These are phyloP conservation scores for Pisolithus sp. DNA, from an alignment of 768 basidiomycete genomes.

Conservation along the genomic window DNA sequence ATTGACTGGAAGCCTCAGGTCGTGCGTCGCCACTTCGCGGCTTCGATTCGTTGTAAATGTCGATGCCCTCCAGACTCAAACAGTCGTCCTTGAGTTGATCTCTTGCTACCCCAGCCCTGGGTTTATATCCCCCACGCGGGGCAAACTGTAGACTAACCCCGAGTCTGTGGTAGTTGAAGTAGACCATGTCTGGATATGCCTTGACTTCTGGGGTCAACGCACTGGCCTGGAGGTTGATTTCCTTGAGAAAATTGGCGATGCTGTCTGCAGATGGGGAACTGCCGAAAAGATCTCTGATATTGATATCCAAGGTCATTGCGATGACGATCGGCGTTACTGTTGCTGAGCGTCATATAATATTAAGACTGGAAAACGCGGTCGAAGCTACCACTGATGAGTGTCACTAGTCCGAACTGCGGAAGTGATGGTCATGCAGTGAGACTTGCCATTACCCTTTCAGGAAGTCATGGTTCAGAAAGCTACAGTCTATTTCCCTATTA, in stretches of 20 bases:
- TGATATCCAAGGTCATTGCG: constrained; percentile 8
- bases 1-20: constrained; percentile 28
- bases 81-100: constrained; percentile 45
- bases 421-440: too few species aligned
- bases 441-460: too few species aligned
- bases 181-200: constrained; percentile 75
- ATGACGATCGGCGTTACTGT: too few species aligned
- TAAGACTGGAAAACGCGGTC: not conserved
- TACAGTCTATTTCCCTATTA: too few species aligned
- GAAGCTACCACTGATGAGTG: too few species aligned
- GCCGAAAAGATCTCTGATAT: constrained; percentile 41
- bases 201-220: constrained; percentile 55
- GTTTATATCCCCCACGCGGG: constrained; percentile 61
- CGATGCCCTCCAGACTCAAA: constrained; percentile 62
- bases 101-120: constrained; percentile 37
- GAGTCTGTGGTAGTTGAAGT: constrained; percentile 75
- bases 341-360: not conserved
- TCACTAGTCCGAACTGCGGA: too few species aligned
- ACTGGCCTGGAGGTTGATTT: constrained; percentile 25
- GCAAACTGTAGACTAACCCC: constrained; percentile 79
- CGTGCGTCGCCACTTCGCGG: constrained; percentile 17
- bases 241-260: constrained; percentile 38
- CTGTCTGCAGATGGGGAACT: constrained; percentile 40
- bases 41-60: constrained; percentile 67
- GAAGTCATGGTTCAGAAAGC: too few species aligned